A percentile compares a stretch with the other conserved stretches of the same genome.
Conservation (phyloP, 1,284 basidiomycete genomes). For the Papiliotrema fonsecae region DNA sequence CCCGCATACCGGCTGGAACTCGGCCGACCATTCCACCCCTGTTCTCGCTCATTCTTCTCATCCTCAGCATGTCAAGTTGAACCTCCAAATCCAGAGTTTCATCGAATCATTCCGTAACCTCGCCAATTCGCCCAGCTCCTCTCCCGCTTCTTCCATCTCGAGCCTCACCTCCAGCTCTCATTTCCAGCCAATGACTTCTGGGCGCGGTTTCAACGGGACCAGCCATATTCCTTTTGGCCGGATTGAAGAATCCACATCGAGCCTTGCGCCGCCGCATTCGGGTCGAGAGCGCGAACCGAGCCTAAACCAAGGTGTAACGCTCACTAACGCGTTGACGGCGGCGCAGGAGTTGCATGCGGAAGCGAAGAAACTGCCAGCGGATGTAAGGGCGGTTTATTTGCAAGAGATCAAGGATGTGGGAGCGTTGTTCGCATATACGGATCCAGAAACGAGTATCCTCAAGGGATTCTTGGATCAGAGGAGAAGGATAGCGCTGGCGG, state of each 20-base stretch:
- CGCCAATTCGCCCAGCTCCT: conserved; percentile 22
- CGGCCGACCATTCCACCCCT: conserved; percentile 19
- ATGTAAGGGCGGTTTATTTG: conserved; percentile 37
- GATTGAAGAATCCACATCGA: not conserved
- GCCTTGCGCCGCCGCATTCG: not conserved
- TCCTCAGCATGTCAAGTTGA: conserved; percentile 38
- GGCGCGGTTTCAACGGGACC: not conserved
- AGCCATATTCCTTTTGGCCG: not conserved
- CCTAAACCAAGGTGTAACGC: conserved; percentile 6
- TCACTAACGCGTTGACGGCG: conserved; percentile 32
- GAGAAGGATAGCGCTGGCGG: conserved; percentile 40
- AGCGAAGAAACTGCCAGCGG: conserved; percentile 32
- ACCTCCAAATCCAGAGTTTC: conserved; percentile 42
- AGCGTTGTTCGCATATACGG: conserved; percentile 45
- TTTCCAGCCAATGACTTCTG: not conserved
- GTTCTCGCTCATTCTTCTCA: conserved; percentile 23
- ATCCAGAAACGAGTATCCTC: conserved; percentile 43
- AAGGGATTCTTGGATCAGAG: conserved; percentile 42
- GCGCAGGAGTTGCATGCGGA: conserved; percentile 36
- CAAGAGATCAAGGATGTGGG: conserved; percentile 45
- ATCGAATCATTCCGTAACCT: conserved; percentile 30
- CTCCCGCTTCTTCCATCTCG: conserved; percentile 26
- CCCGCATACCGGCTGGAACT: not conserved
- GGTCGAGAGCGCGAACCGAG: not conserved
- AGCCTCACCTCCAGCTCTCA: conserved; percentile 21